phyloP scores from a whole-genome alignment of 805 yeast species.

The Candida dendrica region DNA sequence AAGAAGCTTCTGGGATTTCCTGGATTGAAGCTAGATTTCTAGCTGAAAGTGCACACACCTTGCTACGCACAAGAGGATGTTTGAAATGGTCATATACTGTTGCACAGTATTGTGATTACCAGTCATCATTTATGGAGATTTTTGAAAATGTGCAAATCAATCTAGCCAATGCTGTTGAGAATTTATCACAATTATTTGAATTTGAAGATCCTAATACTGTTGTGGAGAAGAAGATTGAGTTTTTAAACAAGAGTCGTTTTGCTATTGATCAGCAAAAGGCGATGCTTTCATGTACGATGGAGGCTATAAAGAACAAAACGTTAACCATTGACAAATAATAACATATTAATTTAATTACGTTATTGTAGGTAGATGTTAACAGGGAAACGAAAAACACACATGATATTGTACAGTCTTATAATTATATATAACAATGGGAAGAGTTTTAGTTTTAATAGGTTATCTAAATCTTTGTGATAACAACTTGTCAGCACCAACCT shows the following conservation, averaged over 20 bases:
- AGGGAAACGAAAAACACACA: no score
- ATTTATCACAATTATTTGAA: slow-evolving; percentile 52
- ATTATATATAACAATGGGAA: no score
- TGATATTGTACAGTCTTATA: no score
- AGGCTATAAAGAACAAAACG: slow-evolving; percentile 1
- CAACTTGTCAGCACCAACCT: slow-evolving; percentile 78
- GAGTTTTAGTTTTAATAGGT: neutral
- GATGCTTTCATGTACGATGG: slow-evolving; percentile 26
- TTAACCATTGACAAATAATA: neutral
- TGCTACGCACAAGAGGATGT: slow-evolving; percentile 64
- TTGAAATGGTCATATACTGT: slow-evolving; percentile 90
- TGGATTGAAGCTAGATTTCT: slow-evolving; percentile 84
- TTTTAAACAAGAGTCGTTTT: slow-evolving; percentile 27
- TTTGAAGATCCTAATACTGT: slow-evolving; percentile 29
- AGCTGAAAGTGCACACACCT: slow-evolving; percentile 58
- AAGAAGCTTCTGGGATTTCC: slow-evolving; percentile 56
- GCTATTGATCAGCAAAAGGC: slow-evolving; percentile 30
- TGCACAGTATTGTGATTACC: slow-evolving; percentile 53
- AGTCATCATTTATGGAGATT: slow-evolving; percentile 46
- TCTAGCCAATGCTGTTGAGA: slow-evolving; percentile 61
- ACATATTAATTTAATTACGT: no score
- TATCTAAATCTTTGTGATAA: slow-evolving; percentile 78
- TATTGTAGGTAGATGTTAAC: no score
- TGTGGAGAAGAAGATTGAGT: slow-evolving; percentile 27
- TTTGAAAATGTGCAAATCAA: slow-evolving; percentile 68